phyloP scores from a whole-genome alignment of 768 basidiomycete species.

The Calocera viscosa region DNA sequence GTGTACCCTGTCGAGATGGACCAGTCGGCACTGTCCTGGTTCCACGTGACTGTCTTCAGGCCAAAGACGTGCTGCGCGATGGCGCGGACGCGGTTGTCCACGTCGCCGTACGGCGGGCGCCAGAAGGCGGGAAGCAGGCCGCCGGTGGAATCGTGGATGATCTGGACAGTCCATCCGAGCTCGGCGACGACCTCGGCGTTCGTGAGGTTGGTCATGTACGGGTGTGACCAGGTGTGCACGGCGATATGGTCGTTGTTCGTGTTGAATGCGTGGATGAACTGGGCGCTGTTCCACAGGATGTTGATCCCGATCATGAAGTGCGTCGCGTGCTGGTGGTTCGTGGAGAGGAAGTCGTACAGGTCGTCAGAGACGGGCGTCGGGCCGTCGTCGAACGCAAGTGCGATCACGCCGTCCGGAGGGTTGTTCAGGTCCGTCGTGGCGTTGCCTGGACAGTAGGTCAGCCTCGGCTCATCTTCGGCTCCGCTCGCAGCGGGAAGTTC shows the following conservation, averaged over 20 bases:
- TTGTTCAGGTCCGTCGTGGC: conserved; percentile 57
- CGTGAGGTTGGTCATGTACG: conserved; percentile 64
- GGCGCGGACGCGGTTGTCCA: conserved; percentile 68
- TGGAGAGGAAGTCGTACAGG: conserved; percentile 53
- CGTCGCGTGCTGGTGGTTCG: conserved; percentile 58
- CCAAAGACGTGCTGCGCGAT: conserved; percentile 83
- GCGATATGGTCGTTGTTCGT: conserved; percentile 25
- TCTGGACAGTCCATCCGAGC: conserved; percentile 68
- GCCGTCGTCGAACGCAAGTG: conserved; percentile 58
- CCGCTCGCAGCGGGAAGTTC: neutral
- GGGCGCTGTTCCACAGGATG: conserved; percentile 44
- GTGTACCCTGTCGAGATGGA: neutral
- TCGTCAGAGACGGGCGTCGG: conserved; percentile 36
- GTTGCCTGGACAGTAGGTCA: conserved; percentile 16
- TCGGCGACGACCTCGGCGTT: conserved; percentile 60
- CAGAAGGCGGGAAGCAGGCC: conserved; percentile 66
- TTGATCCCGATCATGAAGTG: conserved; percentile 85
- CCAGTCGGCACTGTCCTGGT: conserved; percentile 43
- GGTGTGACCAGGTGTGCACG: conserved; percentile 48
- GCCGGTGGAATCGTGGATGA: conserved; percentile 69
- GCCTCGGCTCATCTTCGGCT: neutral
- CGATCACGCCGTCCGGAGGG: conserved; percentile 57
- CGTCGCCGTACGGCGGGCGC: conserved; percentile 82
- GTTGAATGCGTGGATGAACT: conserved; percentile 44
- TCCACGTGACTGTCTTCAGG: conserved; percentile 77